Evolutionary conservation across 345 rosid species (phyloP).

Genomic region (Rhizophora mangle): DNA sequence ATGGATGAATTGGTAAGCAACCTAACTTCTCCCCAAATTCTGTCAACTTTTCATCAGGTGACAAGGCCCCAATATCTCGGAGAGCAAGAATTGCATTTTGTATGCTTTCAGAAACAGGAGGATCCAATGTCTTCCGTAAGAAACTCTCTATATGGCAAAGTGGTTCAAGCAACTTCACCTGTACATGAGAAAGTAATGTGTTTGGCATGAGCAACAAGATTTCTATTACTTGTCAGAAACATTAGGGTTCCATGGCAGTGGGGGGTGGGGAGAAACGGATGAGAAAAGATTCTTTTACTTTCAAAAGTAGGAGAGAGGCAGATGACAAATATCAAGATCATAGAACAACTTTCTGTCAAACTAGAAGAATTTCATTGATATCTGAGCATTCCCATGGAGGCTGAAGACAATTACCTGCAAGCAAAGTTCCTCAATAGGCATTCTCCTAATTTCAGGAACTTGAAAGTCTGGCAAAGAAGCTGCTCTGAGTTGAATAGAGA

Average conservation of each 20-base stretch:
- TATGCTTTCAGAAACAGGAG: conserved; percentile 72
- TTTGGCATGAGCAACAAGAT: neutral
- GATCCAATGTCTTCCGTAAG: conserved; percentile 77
- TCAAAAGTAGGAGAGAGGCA: too few relatives aligned
- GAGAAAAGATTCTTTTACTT: too few relatives aligned
- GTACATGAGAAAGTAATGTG: conserved; percentile 1
- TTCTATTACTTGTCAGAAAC: too few relatives aligned
- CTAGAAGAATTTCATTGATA: too few relatives aligned
- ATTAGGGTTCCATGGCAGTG: too few relatives aligned
- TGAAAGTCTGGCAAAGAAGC: conserved; percentile 77
- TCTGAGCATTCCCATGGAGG: too few relatives aligned
- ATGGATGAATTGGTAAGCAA: conserved; percentile 84
- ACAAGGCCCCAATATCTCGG: conserved; percentile 82
- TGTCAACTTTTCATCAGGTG: conserved; percentile 73
- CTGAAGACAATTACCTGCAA: conserved; percentile 52
- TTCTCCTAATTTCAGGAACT: conserved; percentile 89
- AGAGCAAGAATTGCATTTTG: conserved; percentile 68
- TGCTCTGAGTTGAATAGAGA: conserved; percentile 74
- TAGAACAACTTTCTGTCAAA: too few relatives aligned
- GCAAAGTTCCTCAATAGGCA: conserved; percentile 93
- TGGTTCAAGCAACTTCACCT: conserved; percentile 90
- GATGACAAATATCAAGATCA: too few relatives aligned
- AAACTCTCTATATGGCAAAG: conserved; percentile 59
- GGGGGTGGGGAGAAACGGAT: too few relatives aligned
- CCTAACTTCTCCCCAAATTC: conserved; percentile 88